phyloP scores from a whole-genome alignment of 1,284 basidiomycete genomes.

The Sanguinoderma infundibulare region DNA sequence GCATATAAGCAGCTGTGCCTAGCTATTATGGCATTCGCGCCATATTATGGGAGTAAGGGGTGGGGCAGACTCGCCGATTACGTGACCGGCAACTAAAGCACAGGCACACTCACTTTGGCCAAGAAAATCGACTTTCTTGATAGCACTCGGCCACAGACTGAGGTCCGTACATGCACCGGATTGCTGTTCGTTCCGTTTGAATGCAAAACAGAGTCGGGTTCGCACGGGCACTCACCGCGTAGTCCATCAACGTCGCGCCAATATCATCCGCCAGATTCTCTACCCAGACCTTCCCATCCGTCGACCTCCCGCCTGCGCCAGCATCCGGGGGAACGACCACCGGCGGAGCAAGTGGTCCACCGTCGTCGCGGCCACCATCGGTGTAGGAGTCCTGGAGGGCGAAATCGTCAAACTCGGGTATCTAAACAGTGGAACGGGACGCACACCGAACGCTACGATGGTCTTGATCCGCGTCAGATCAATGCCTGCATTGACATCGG shows the following conservation, averaged over 20 bases:
- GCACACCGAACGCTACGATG: slow-evolving; percentile 46
- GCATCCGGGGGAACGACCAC: slow-evolving; percentile 36
- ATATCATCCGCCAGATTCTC: slow-evolving; percentile 39
- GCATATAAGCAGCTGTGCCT: too few relatives aligned
- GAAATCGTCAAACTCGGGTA: not conserved
- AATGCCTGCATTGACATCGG: slow-evolving; percentile 45
- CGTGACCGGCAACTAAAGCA: not conserved
- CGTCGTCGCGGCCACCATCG: slow-evolving; percentile 38
- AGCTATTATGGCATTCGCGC: too few relatives aligned
- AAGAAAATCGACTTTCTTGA: slow-evolving; percentile 38
- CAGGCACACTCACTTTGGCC: slow-evolving; percentile 34
- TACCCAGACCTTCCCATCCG: slow-evolving; percentile 42
- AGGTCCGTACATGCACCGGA: slow-evolving; percentile 41
- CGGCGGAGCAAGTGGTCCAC: slow-evolving; percentile 37
- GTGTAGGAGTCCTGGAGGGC: slow-evolving; percentile 38
- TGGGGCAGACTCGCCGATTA: too few relatives aligned
- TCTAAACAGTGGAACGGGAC: slow-evolving; percentile 4
- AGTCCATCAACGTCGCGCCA: slow-evolving; percentile 43
- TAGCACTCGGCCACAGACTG: slow-evolving; percentile 36
- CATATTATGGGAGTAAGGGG: too few relatives aligned
- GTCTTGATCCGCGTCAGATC: slow-evolving; percentile 37
- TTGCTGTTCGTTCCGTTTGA: too few relatives aligned
- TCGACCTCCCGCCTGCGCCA: slow-evolving; percentile 39
- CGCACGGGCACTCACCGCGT: slow-evolving; percentile 45
- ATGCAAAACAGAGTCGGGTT: too few relatives aligned